phyloP scores from a whole-genome alignment of 2,329 filamentous ascomycete species.

The Neonectria neomacrospora region DNA sequence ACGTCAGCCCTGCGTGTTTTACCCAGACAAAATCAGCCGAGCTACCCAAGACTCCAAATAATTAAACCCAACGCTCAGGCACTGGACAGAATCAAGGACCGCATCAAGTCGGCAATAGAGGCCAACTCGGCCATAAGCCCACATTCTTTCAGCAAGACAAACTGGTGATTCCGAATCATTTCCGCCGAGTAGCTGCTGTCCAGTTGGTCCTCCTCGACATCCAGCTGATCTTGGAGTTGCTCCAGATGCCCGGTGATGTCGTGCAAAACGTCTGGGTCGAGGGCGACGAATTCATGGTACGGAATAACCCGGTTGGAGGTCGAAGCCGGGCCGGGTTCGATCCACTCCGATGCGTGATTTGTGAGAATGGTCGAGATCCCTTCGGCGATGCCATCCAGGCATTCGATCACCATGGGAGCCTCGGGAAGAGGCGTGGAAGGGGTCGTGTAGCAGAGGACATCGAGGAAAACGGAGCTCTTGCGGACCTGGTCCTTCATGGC shows the following conservation, averaged over 20 bases:
- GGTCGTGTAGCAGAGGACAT: neutral
- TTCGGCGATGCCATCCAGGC: conserved; percentile 18
- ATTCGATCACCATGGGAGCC: neutral
- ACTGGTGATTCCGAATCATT: conserved; percentile 34
- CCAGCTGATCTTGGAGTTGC: conserved; percentile 28
- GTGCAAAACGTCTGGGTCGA: conserved; percentile 34
- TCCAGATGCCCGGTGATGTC: conserved; percentile 30
- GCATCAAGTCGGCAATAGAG: conserved; percentile 26
- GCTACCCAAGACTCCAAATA: neutral
- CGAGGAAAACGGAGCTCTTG: conserved; percentile 18
- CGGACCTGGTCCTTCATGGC: conserved; percentile 35
- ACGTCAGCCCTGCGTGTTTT: neutral
- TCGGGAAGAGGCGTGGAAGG: neutral
- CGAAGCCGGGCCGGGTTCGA: conserved; percentile 28
- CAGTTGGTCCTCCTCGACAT: conserved; percentile 4
- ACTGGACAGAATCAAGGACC: conserved; percentile 19
- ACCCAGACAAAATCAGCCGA: neutral
- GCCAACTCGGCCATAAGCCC: conserved; percentile 28
- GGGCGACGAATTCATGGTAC: conserved; percentile 29
- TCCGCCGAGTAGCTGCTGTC: neutral
- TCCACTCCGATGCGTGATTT: conserved; percentile 42
- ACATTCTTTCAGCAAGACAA: conserved; percentile 23
- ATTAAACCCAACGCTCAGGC: neutral
- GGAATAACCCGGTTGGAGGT: conserved; percentile 10
- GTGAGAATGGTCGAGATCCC: conserved; percentile 35